Evolutionary conservation across 108 stramenopile species (phyloP).

Genomic region (Skeletonema potamos): DNA sequence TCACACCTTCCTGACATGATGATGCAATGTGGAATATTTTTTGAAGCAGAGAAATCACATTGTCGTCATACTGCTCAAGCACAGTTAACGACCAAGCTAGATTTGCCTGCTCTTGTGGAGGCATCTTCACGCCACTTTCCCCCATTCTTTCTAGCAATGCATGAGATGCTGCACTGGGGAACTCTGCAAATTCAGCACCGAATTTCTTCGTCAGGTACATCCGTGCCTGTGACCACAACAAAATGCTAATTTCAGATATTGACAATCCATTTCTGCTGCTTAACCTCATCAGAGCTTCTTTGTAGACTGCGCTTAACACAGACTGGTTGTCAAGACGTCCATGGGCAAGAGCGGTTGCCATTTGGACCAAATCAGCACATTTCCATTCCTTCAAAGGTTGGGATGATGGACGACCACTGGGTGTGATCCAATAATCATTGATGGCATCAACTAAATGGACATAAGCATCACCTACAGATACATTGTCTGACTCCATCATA

Average conservation of each 20-base stretch:
- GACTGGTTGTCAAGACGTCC: constrained; percentile 67
- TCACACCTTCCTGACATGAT: constrained; percentile 42
- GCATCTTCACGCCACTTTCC: background rate
- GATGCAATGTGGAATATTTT: constrained; percentile 57
- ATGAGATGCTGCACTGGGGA: constrained; percentile 47
- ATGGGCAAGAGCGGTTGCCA: constrained; percentile 67
- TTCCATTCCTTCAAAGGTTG: constrained; percentile 63
- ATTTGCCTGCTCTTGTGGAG: constrained; percentile 81
- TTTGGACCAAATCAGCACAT: constrained; percentile 72
- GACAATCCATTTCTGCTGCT: constrained; percentile 31
- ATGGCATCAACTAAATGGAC: constrained; percentile 61
- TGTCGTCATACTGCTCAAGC: constrained; percentile 54
- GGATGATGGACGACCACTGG: constrained; percentile 6
- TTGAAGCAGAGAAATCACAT: constrained; percentile 51
- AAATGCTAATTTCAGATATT: constrained; percentile 66
- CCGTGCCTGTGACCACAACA: constrained; percentile 81
- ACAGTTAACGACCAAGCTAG: constrained; percentile 81
- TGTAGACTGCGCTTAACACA: constrained; percentile 55
- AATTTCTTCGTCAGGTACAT: constrained; percentile 57
- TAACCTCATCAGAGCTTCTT: constrained; percentile 59
- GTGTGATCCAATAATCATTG: constrained; percentile 45
- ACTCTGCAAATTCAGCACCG: constrained; percentile 54
- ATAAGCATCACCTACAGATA: constrained; percentile 60
- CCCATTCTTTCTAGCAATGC: constrained; percentile 42
- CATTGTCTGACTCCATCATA: constrained; percentile 73